Evolutionary conservation across 2,329 filamentous ascomycete species (phyloP), one percentile per base, ranked within the genome.

Genomic region (Magnaporthiopsis incrustans): DNA sequence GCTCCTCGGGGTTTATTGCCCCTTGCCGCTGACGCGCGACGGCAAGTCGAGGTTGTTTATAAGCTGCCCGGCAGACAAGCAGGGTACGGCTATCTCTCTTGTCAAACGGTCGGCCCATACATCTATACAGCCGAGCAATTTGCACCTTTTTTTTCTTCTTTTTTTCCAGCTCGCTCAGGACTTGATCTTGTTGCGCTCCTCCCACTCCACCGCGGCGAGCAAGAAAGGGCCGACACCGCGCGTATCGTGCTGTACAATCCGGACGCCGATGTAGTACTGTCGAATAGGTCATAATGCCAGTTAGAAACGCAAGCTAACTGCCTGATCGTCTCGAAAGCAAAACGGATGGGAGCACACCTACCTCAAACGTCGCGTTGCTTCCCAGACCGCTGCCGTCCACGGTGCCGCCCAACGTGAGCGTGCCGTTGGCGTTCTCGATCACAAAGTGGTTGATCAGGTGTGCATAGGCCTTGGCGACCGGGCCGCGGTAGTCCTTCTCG

Each of bases 401-500:
- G 11, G 63, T 64, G n/a, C 56, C 35, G 50, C 62, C 56, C 50
- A 32, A 62, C 4, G 53, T 61, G n/a, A 64, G 12, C 4, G 63
- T 61, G 18, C 59, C 63, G 44, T 63, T 50, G 32, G 38, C 2
- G 32, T 61, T 58, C 59, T 62, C 59, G 15, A 57, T 61, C 6
- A 64, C 63, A 58, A 64, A 64, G n/a, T 61, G 56, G 10, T 59
- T n/a, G 14, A 61, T 57, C 63, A 62, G 15, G 56, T 61, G 44
- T 35, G 33, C 22, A 26, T 64, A 64, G 6, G 63, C 63, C 25
- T 30, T 27, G 30, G 59, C 32, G 10, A 50, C 63, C 30, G 66
- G 83, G 67, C 77, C 80, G 1, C 56, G 44, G 18, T 35, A 62
- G 15, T 62, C 33, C 14, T 62, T 53, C 60, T 62, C 60, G 26